Evolutionary conservation across 2,329 filamentous ascomycete species (phyloP), one percentile per base, ranked within the genome.

Genomic region (Cryphonectria naterciae): DNA sequence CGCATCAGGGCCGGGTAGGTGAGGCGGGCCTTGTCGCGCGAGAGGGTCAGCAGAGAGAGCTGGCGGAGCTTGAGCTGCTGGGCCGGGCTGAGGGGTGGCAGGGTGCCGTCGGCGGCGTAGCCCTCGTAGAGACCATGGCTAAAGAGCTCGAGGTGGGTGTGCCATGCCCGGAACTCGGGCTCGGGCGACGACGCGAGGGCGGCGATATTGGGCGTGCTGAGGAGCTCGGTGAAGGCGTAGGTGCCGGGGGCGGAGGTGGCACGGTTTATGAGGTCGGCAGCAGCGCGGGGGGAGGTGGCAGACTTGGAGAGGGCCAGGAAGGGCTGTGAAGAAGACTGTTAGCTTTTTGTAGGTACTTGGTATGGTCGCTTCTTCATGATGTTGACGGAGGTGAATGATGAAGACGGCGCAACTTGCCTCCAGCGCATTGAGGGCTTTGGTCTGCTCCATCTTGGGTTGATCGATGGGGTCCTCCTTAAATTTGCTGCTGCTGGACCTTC

Each of bases 201-300:
- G 81, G 96, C 92, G 75, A 98, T 90, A 76, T 93, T 90, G 0
- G 93, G 89, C 1, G 91, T 90, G 76, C 92, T 87, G 52, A 99
- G 90, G n/a, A 99, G 91, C 83, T 98, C 95, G 75, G 93, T 89
- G 84, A 99, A 99, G 82, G 98, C 88, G 81, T 92, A 99, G 74
- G 95, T 97, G 81, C 94, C 93, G 39, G 93, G 90, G 69, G 91
- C 91, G n/a, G 94, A 94, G 66, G 94, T 98, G 73, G 95, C 96
- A 82, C 94, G 93, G 61, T 87, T 89, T 79, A 98, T 88, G 68
- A 98, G 89, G 79, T 97, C 94, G 77, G 93, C 91, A 58, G 95
- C 92, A 71, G 94, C 93, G 76, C 93, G 91, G 56, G 94, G 91
- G 15, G 94, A 94, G 8, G 89, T 93, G 73, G 93, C 94, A 15